Evolutionary conservation across 1,284 basidiomycete species (phyloP).

Genomic region (Testicularia cyperi): DNA sequence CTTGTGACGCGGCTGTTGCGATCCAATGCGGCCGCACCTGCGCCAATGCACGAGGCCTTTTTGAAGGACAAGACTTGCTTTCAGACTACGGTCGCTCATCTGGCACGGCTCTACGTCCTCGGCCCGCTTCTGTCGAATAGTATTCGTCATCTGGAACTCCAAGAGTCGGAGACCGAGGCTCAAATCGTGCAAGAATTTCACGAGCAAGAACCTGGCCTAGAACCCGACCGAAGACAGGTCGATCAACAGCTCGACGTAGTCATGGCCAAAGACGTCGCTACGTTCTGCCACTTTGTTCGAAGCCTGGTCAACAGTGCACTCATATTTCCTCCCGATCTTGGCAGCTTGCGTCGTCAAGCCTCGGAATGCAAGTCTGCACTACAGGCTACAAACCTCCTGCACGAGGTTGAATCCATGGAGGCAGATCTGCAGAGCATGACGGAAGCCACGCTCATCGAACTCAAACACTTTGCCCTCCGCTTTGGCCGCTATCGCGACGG

Average conservation of each 20-base stretch:
- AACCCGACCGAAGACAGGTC: not conserved
- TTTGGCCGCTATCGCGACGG: slow-evolving; percentile 5
- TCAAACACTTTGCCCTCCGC: slow-evolving; percentile 4
- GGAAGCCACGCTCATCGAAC: slow-evolving; percentile 2
- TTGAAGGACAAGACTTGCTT: not conserved
- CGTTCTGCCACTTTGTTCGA: slow-evolving; percentile 1
- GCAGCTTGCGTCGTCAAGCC: not conserved
- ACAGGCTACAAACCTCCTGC: not conserved
- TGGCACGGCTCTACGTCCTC: not conserved
- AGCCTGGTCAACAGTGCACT: slow-evolving; percentile 1
- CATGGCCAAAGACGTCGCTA: not conserved
- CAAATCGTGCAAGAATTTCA: not conserved
- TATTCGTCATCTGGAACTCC: not conserved
- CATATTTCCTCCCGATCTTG: slow-evolving; percentile 1
- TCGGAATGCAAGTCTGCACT: not conserved
- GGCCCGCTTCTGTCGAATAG: not conserved
- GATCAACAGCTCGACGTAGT: not conserved
- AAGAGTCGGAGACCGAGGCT: not conserved
- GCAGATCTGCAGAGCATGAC: not conserved
- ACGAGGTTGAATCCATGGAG: not conserved
- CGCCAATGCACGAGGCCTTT: not conserved
- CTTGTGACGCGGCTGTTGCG: slow-evolving; percentile 1
- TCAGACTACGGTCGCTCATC: not conserved
- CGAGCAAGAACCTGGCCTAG: not conserved
- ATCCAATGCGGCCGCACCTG: not conserved